A percentile compares a stretch with the other conserved stretches of the same genome.
Evolutionary conservation across 805 yeast genomes (phyloP).

Genomic region (Cyberlindnera suaveolens): DNA sequence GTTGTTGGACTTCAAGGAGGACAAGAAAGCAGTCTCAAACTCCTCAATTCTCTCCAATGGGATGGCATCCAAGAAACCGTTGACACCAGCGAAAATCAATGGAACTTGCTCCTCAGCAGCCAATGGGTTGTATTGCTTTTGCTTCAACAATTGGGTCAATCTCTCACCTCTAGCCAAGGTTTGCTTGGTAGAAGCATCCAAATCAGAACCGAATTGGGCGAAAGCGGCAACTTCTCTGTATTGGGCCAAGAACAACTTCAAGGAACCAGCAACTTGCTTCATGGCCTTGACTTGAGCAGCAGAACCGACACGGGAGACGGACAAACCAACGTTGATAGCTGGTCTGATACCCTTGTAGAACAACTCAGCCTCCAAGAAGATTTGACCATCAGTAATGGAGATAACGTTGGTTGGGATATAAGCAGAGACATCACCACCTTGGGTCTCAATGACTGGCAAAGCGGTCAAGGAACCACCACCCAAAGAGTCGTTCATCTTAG

Average conservation of each 20-base stretch:
- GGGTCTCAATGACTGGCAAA: slow-evolving; percentile 94
- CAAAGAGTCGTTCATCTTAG: slow-evolving; percentile 84
- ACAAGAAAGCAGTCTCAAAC: slow-evolving; percentile 88
- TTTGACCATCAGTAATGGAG: slow-evolving; percentile 97
- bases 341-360: slow-evolving; percentile 99
- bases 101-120: slow-evolving; percentile 99
- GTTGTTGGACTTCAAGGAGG: slow-evolving; percentile 89
- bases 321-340: slow-evolving; percentile 98
- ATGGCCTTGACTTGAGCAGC: slow-evolving; percentile 99
- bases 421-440: slow-evolving; percentile 99
- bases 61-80: slow-evolving; percentile 92
- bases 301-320: slow-evolving; percentile 99
- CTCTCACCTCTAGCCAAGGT: slow-evolving; percentile 99
- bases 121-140: slow-evolving; percentile 93
- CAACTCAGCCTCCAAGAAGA: slow-evolving; percentile 98
- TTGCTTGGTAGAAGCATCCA: slow-evolving; percentile 99
- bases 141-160: slow-evolving; percentile 97
- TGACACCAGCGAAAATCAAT: slow-evolving; percentile 98
- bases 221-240: slow-evolving; percentile 99
- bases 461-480: slow-evolving; percentile 97
- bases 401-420: slow-evolving; percentile 97
- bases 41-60: slow-evolving; percentile 82
- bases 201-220: slow-evolving; percentile 99
- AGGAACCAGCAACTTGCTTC: slow-evolving; percentile 99
- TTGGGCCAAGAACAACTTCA: slow-evolving; percentile 99